phyloP scores from a whole-genome alignment of 1,139 yeast species.

The Chernovozyma aurita region DNA sequence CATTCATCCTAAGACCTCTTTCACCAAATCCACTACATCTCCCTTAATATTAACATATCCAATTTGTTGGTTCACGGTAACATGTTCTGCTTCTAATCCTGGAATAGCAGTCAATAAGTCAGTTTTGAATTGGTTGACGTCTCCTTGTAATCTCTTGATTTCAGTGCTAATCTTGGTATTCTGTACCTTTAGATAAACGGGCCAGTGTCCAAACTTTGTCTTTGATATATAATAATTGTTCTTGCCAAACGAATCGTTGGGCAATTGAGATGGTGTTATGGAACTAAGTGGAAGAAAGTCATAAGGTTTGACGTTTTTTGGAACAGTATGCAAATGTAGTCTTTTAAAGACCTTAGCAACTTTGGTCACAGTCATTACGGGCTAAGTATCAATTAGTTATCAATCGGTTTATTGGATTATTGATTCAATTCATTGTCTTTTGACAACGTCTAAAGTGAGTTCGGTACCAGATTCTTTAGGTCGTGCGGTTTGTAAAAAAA shows the following conservation, averaged over 20 bases:
- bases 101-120: constrained; percentile 52
- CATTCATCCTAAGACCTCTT: constrained; percentile 25
- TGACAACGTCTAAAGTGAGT: too few relatives aligned
- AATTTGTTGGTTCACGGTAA: constrained; percentile 36
- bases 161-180: constrained; percentile 57
- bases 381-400: too few relatives aligned
- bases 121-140: constrained; percentile 50
- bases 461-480: too few relatives aligned
- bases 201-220: constrained; percentile 60
- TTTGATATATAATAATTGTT: constrained; percentile 48
- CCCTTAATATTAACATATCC: constrained; percentile 56
- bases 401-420: too few relatives aligned
- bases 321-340: constrained; percentile 4
- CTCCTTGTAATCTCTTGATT: constrained; percentile 61
- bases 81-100: constrained; percentile 36
- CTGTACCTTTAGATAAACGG: constrained; percentile 59
- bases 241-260: constrained; percentile 41
- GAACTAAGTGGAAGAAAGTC: constrained; percentile 26
- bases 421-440: too few relatives aligned
- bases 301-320: constrained; percentile 14
- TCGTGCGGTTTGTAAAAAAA: too few relatives aligned
- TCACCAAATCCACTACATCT: constrained; percentile 44
- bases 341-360: constrained; percentile 1
- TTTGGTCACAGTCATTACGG: not conserved
- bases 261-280: constrained; percentile 24